These are phyloP conservation scores for Ustilago nuda DNA, from an alignment of 1,284 basidiomycete genomes.

Conservation along the genomic window DNA sequence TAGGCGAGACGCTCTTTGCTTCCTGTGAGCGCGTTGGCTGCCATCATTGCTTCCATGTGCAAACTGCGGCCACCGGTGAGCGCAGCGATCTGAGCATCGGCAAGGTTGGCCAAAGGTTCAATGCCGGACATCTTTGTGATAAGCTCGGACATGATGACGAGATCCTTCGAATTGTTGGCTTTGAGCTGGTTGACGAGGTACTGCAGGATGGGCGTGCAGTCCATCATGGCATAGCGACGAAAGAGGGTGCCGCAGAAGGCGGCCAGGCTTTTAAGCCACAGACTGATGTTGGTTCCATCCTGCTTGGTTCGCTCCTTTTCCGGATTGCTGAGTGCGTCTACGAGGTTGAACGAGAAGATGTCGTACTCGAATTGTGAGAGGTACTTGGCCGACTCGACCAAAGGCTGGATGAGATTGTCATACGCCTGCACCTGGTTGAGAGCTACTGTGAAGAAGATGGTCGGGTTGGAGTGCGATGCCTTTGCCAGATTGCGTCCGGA, in stretches of 20 bases:
- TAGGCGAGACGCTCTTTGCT: slow-evolving; percentile 54
- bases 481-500: slow-evolving; percentile 91
- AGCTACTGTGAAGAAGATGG: slow-evolving; percentile 87
- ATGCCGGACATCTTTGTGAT: slow-evolving; percentile 96
- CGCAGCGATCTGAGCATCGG: slow-evolving; percentile 85
- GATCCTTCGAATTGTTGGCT: slow-evolving; percentile 79
- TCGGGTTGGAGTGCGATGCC: slow-evolving; percentile 91
- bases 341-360: slow-evolving; percentile 85
- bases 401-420: slow-evolving; percentile 89
- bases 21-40: slow-evolving; percentile 62
- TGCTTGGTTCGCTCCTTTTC: slow-evolving; percentile 86
- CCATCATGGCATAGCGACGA: slow-evolving; percentile 79
- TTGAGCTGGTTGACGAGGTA: slow-evolving; percentile 89
- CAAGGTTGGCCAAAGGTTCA: slow-evolving; percentile 76
- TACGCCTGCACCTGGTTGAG: slow-evolving; percentile 96
- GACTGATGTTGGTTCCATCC: slow-evolving; percentile 89
- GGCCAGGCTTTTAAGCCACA: slow-evolving; percentile 89
- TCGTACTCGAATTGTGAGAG: slow-evolving; percentile 93
- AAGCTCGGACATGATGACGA: slow-evolving; percentile 89
- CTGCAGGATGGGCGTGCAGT: slow-evolving; percentile 84
- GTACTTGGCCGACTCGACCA: slow-evolving; percentile 90
- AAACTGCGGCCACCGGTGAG: slow-evolving; percentile 90
- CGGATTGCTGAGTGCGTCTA: slow-evolving; percentile 85
- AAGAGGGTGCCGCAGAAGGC: slow-evolving; percentile 93
- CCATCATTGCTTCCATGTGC: slow-evolving; percentile 79